These are phyloP conservation scores for Jamesozyma rosinii DNA, from an alignment of 805 yeast species.

Conservation along the genomic window DNA sequence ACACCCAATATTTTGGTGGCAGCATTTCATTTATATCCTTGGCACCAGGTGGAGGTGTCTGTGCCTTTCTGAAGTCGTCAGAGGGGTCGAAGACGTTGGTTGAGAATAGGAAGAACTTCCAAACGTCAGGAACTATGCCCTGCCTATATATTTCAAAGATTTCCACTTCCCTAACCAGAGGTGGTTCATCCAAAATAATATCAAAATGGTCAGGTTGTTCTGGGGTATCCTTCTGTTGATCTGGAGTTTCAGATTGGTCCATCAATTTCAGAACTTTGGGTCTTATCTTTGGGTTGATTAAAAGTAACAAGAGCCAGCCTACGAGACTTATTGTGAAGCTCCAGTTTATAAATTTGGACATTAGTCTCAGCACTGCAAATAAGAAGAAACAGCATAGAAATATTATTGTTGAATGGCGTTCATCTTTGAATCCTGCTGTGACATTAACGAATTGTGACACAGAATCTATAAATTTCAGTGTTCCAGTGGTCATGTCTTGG, in stretches of 20 bases:
- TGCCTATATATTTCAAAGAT: slow-evolving; percentile 66
- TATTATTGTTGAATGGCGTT: slow-evolving; percentile 53
- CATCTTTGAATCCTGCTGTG: slow-evolving; percentile 64
- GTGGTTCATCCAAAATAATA: slow-evolving; percentile 62
- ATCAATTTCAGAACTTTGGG: neutral
- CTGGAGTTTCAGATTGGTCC: slow-evolving; percentile 3
- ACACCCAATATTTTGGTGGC: slow-evolving; percentile 72
- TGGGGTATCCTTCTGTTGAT: slow-evolving; percentile 10
- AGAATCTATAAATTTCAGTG: slow-evolving; percentile 41
- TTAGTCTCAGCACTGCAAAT: slow-evolving; percentile 34
- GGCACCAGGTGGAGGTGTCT: slow-evolving; percentile 59
- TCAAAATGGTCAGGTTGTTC: neutral
- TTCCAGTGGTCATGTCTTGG: slow-evolving; percentile 52
- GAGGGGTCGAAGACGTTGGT: slow-evolving; percentile 43
- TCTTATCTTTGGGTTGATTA: slow-evolving; percentile 51
- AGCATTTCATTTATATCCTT: slow-evolving; percentile 42
- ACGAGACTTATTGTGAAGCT: slow-evolving; percentile 42
- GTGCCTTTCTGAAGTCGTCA: slow-evolving; percentile 38
- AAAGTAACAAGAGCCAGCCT: slow-evolving; percentile 47
- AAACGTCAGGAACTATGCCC: slow-evolving; percentile 49
- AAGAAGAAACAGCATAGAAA: slow-evolving; percentile 35
- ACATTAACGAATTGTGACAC: slow-evolving; percentile 50
- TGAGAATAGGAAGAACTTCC: slow-evolving; percentile 55
- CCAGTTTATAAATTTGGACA: slow-evolving; percentile 57
- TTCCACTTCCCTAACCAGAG: slow-evolving; percentile 56